Base-by-base conservation (phyloP, 2,329 filamentous ascomycete species). In the Triangularia setosa region DNA sequence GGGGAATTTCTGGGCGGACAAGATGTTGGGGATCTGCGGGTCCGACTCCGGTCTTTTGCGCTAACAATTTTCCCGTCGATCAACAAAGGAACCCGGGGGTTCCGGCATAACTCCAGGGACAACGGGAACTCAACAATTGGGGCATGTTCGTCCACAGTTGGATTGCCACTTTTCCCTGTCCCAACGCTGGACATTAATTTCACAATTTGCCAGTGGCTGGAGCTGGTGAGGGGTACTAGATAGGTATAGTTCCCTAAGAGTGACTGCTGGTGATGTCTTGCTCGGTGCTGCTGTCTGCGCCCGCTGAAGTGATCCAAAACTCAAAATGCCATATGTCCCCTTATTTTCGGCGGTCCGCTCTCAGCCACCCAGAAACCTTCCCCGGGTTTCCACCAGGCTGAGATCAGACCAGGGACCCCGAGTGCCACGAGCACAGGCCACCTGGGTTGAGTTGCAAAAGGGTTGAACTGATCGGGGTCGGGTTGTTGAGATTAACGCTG, bases 21-120 rank as follows among this genome's bases (percentile, higher is more conserved):
- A 78, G 70, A 72, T 77, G 77, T 79, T 79, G 77, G 77, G 77
- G 77, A 79, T 76, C 72, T 78, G 76, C 77, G 77, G 73, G 72
- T 72, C 70, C 69, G 66, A 61, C 61, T 69, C 67, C 62, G 56
- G 59, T 25, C 53, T 66, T 63, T 63, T 40, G 35, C 61, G 25
- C 59, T 63, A 60, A 64, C 44, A 55, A 44, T 65, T 65, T n/a
- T 64, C 58, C 56, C 28, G 55, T 66, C 59, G 63, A 65, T 63
- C 63, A 59, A 48, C 63, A 59, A 48, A 60, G 28, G 28, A 12
- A 59, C 63, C 58, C 55, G 58, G 58, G 66, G 68, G 65, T 64
- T 33, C 59, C 61, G 56, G 63, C 40, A 25, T 59, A 53, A 44
- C 44, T 48, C 52, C 7, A 24, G 25, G 52, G 23, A 28, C 52